Conservation (phyloP, 1,284 basidiomycete genomes). For the Taiwanofungus camphoratus region DNA sequence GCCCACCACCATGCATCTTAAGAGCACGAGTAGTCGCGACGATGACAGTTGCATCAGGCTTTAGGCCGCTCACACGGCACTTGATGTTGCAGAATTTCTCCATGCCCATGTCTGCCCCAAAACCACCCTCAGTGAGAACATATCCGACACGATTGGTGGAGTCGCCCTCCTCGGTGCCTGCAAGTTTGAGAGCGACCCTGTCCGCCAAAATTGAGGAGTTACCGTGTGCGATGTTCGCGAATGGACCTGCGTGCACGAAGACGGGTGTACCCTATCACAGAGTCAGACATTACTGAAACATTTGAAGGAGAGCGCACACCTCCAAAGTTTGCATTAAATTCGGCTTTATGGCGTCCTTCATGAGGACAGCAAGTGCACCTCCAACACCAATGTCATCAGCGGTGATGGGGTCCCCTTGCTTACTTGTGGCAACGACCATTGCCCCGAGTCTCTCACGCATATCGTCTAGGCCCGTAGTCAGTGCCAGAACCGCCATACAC, state of each 20-base stretch:
- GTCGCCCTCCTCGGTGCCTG: slow-evolving; percentile 93
- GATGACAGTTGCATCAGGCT: slow-evolving; percentile 91
- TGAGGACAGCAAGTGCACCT: slow-evolving; percentile 92
- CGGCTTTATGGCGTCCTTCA: slow-evolving; percentile 99
- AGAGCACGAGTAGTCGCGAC: slow-evolving; percentile 97
- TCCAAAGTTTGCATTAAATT: slow-evolving; percentile 99
- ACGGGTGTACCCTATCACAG: slow-evolving; percentile 82
- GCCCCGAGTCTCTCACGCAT: slow-evolving; percentile 90
- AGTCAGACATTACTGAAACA: not conserved
- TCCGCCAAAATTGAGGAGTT: slow-evolving; percentile 99
- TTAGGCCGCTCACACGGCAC: slow-evolving; percentile 90
- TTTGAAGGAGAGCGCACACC: slow-evolving; percentile 29
- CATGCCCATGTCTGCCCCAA: slow-evolving; percentile 99
- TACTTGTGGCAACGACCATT: slow-evolving; percentile 97
- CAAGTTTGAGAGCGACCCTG: slow-evolving; percentile 93
- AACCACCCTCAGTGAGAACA: slow-evolving; percentile 97
- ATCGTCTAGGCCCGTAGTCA: slow-evolving; percentile 84
- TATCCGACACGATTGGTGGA: slow-evolving; percentile 79
- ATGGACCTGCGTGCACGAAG: slow-evolving; percentile 98
- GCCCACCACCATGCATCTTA: slow-evolving; percentile 99
- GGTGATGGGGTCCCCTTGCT: slow-evolving; percentile 87
- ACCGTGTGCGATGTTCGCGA: slow-evolving; percentile 98
- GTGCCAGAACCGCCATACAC: slow-evolving; percentile 96
- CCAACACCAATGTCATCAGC: slow-evolving; percentile 97
- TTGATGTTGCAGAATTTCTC: slow-evolving; percentile 99